These are phyloP conservation scores for Calonectria pseudoreteaudii DNA, from an alignment of 2,329 filamentous ascomycete species.

Conservation along the genomic window DNA sequence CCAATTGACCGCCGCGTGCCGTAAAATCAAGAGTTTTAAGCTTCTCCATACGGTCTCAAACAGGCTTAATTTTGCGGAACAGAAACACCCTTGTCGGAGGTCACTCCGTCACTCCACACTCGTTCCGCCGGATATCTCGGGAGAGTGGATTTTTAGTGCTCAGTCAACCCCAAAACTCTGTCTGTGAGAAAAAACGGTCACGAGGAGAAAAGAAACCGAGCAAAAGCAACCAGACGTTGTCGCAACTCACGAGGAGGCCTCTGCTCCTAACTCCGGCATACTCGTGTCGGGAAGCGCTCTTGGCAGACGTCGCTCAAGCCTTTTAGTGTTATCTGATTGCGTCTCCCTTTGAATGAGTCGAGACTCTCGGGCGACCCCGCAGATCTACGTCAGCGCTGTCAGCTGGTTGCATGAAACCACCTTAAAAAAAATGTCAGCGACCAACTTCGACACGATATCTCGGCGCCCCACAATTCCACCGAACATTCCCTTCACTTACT, in stretches of 20 bases:
- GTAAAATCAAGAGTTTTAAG: neutral
- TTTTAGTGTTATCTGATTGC: neutral
- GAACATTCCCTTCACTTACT: constrained; percentile 3
- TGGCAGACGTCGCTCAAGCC: constrained; percentile 3
- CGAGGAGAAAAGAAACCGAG: no score
- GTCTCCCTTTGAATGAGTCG: neutral
- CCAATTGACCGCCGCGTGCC: neutral
- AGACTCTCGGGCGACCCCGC: neutral
- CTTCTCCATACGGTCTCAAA: neutral
- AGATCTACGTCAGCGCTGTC: constrained; percentile 2
- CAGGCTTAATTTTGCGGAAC: neutral
- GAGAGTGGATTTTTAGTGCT: neutral
- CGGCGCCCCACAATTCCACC: neutral
- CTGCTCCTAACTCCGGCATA: neutral
- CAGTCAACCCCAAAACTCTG: constrained; percentile 1
- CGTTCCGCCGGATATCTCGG: constrained; percentile 2
- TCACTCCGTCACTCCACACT: neutral
- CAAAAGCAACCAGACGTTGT: neutral
- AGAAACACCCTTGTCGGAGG: neutral
- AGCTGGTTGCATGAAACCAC: neutral
- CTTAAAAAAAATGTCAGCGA: neutral
- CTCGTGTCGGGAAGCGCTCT: neutral
- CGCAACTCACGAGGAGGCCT: neutral
- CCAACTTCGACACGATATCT: neutral
- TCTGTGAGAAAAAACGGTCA: neutral